A percentile compares a stretch with the other conserved stretches of the same genome.
Conservation (phyloP, 1,139 yeast genomes). For the Groenewaldozyma sp. region DNA sequence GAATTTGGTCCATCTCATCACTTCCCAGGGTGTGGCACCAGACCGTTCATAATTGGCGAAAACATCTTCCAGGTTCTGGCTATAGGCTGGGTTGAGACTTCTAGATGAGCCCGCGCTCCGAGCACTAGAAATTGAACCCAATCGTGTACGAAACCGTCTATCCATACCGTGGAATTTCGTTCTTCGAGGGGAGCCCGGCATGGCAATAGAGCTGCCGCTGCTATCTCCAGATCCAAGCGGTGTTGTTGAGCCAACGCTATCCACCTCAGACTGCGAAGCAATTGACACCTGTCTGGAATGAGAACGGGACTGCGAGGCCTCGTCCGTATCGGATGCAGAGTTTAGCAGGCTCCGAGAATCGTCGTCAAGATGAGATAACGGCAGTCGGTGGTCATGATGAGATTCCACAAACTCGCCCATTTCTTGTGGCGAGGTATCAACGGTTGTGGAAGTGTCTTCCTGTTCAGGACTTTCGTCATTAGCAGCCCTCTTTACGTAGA, state of each 20-base stretch:
- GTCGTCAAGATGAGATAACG: neutral
- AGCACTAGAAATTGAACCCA: constrained; percentile 17
- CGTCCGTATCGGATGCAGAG: constrained; percentile 3
- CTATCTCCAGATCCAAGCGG: constrained; percentile 10
- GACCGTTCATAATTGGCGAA: neutral
- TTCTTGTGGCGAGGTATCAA: too few species aligned
- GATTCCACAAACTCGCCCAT: neutral
- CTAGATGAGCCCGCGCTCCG: constrained; percentile 5
- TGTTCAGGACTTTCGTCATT: constrained; percentile 1
- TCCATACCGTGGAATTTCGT: constrained; percentile 18
- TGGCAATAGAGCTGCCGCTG: neutral
- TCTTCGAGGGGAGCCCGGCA: constrained; percentile 5
- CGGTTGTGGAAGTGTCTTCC: too few species aligned
- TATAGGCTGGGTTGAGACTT: constrained; percentile 9
- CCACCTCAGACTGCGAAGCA: constrained; percentile 4
- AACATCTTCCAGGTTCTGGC: constrained; percentile 12
- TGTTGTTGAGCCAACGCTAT: constrained; percentile 8
- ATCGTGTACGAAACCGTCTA: constrained; percentile 23
- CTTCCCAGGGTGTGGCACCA: constrained; percentile 23
- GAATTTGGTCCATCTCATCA: constrained; percentile 38
- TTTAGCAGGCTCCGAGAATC: neutral
- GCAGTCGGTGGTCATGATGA: too few species aligned
- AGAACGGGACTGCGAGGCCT: constrained; percentile 7
- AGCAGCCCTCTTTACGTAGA: constrained; percentile 7
- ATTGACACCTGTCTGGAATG: constrained; percentile 15